These are phyloP conservation scores for Fusarium torreyae DNA, from an alignment of 2,329 filamentous ascomycete species.

Conservation along the genomic window DNA sequence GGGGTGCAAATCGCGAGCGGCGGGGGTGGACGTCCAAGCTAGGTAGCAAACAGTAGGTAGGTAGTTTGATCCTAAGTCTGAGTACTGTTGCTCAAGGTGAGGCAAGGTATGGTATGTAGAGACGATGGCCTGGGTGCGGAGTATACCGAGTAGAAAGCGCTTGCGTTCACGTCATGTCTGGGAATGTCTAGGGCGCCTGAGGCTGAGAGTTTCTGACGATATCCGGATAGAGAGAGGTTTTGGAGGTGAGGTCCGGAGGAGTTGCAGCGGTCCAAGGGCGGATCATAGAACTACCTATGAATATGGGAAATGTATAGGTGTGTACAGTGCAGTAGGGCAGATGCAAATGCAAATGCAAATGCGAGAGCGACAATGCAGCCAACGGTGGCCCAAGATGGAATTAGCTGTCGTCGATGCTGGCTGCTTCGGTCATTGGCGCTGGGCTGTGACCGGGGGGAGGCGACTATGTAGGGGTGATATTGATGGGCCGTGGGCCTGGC, in stretches of 20 bases:
- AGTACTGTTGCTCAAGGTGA: not conserved
- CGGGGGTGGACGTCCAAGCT: conserved; percentile 36
- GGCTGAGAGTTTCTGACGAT: conserved; percentile 42
- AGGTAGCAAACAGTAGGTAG: conserved; percentile 10
- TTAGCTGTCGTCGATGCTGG: conserved; percentile 40
- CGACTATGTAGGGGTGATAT: conserved; percentile 23
- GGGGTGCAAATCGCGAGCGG: conserved; percentile 33
- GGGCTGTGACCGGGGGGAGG: conserved; percentile 19
- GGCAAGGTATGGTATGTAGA: conserved; percentile 14
- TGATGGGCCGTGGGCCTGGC: conserved; percentile 23
- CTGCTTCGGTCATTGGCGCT: conserved; percentile 43
- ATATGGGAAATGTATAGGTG: not conserved
- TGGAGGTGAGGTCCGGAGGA: not conserved
- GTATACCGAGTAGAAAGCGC: conserved; percentile 23
- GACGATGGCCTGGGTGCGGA: conserved; percentile 16
- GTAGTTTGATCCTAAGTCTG: too few species aligned
- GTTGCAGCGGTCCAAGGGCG: conserved; percentile 3
- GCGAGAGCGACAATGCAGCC: conserved; percentile 18
- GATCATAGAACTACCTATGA: not conserved
- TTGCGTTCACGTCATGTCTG: conserved; percentile 54
- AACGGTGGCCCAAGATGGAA: conserved; percentile 39
- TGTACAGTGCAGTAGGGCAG: not conserved
- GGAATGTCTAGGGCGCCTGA: conserved; percentile 20
- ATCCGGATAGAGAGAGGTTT: conserved; percentile 8
- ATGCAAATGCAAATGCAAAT: conserved; percentile 16